Evolutionary conservation across 2,329 filamentous ascomycete genomes (phyloP).

Genomic region (Escovopsis weberi): DNA sequence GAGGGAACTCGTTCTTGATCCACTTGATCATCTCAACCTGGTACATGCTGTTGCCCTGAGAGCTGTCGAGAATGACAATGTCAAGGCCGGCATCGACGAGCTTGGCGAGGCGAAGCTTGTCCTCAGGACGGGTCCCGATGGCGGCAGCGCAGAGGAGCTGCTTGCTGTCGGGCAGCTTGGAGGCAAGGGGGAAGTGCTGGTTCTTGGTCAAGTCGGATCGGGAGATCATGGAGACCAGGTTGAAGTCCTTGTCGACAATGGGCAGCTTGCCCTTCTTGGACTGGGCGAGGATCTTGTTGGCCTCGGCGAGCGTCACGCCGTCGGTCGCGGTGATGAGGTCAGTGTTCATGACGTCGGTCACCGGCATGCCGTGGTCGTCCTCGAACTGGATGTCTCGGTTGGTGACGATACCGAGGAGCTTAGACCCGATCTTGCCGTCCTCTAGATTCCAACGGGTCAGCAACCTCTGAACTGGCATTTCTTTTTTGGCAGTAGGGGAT

Average conservation of each 20-base stretch:
- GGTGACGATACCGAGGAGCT: conserved; percentile 93
- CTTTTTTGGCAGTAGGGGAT: no score
- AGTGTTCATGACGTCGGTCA: conserved; percentile 88
- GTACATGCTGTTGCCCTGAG: conserved; percentile 97
- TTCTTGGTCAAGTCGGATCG: conserved; percentile 98
- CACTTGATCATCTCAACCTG: conserved; percentile 98
- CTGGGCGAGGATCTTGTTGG: conserved; percentile 82
- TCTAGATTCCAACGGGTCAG: conserved; percentile 39
- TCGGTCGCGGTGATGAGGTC: conserved; percentile 78
- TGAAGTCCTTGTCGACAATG: conserved; percentile 70
- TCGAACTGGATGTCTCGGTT: conserved; percentile 98
- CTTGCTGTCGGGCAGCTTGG: conserved; percentile 92
- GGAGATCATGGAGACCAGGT: conserved; percentile 83
- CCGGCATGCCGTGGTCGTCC: conserved; percentile 52
- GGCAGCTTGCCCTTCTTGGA: conserved; percentile 98
- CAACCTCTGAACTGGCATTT: conserved; percentile 1
- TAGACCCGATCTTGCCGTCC: conserved; percentile 81
- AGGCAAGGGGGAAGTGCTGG: conserved; percentile 88
- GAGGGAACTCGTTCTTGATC: conserved; percentile 75
- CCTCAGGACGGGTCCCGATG: conserved; percentile 87
- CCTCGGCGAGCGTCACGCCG: conserved; percentile 73
- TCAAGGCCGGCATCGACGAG: conserved; percentile 92
- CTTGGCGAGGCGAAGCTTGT: conserved; percentile 72
- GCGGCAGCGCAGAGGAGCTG: conserved; percentile 92
- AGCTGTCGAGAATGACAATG: conserved; percentile 89